Evolutionary conservation across 441 rosid genomes (phyloP).

Genomic region (Adansonia grandidieri): DNA sequence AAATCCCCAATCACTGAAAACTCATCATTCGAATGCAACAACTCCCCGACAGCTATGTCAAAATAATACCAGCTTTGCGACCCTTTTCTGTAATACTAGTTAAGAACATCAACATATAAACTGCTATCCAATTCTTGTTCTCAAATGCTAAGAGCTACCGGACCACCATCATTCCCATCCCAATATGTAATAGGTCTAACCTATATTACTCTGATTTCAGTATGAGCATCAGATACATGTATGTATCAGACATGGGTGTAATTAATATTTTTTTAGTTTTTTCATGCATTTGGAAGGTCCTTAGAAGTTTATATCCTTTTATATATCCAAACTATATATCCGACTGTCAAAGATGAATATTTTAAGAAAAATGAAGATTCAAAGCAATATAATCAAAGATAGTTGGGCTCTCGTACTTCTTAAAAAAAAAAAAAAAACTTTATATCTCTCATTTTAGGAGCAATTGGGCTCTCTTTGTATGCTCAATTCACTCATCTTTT

Average conservation of each 20-base stretch:
- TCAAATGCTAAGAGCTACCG: not conserved
- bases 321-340: too few species aligned
- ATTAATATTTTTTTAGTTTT: too few species aligned
- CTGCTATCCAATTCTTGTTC: not conserved
- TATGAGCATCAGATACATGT: too few species aligned
- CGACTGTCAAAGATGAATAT: too few species aligned
- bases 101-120: not conserved
- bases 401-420: not conserved
- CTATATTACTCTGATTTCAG: too few species aligned
- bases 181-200: not conserved
- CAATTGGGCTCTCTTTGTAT: not conserved
- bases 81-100: not conserved
- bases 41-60: not conserved
- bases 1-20: not conserved
- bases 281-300: too few species aligned
- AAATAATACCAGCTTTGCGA: not conserved
- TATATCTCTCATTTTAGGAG: not conserved
- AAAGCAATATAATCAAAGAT: not conserved
- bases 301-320: too few species aligned
- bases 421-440: not conserved
- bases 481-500: not conserved
- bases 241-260: too few species aligned
- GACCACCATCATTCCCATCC: not conserved
- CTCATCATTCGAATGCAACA: not conserved
- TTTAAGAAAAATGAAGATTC: too few species aligned